Conservation (phyloP, 441 rosid species). For the Kokia cookei region DNA sequence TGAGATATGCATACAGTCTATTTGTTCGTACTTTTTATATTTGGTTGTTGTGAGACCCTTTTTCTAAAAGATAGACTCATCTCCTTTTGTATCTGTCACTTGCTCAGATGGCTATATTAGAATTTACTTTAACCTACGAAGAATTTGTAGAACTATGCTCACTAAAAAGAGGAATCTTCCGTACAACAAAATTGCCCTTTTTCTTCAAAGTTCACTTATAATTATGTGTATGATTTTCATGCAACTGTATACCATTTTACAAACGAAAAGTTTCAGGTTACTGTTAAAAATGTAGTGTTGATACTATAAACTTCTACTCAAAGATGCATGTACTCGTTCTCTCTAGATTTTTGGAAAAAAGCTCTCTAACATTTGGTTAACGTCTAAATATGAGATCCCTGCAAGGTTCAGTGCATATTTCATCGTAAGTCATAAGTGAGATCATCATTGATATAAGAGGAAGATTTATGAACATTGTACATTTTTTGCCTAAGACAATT, state of each 20-base stretch:
- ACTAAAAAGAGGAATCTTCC: neutral
- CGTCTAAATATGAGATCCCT: neutral
- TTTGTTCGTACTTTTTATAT: neutral
- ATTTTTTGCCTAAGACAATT: neutral
- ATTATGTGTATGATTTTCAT: neutral
- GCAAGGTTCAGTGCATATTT: neutral
- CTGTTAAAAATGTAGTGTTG: neutral
- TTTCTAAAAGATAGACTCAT: neutral
- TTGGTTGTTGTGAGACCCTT: neutral
- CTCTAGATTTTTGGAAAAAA: neutral
- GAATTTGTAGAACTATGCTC: neutral
- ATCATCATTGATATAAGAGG: neutral
- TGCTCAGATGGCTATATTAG: neutral
- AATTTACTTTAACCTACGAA: conserved; percentile 3
- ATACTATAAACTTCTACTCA: neutral
- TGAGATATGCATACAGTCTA: neutral
- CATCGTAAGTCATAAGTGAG: neutral
- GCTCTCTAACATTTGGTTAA: neutral
- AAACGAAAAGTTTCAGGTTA: neutral
- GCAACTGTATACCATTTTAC: neutral
- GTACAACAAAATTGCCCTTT: neutral
- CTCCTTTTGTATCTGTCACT: neutral
- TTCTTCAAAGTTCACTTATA: neutral
- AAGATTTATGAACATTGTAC: neutral
- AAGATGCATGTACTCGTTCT: neutral